Evolutionary conservation across 768 basidiomycete genomes (phyloP).

Genomic region (Amanita subjunquillea): DNA sequence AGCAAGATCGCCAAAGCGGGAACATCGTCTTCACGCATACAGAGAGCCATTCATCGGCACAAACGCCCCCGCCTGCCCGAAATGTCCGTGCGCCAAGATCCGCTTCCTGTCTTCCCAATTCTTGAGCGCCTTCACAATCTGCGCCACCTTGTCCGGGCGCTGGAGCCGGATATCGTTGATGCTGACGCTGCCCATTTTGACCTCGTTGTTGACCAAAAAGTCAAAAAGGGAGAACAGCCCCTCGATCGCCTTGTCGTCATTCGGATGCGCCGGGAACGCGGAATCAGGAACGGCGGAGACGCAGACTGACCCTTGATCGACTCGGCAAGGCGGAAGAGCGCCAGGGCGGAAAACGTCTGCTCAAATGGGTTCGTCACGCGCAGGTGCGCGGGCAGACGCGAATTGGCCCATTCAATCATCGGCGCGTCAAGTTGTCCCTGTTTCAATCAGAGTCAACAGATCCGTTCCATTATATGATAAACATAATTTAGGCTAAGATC

Average conservation of each 20-base stretch:
- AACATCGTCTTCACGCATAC: too few relatives aligned
- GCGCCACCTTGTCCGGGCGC: constrained; percentile 70
- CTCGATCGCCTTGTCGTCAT: constrained; percentile 71
- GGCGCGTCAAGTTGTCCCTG: constrained; percentile 29
- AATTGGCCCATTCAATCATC: constrained; percentile 85
- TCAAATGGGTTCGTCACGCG: constrained; percentile 41
- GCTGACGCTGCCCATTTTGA: constrained; percentile 84
- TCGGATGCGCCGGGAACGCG: constrained; percentile 57
- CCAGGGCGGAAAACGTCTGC: constrained; percentile 55
- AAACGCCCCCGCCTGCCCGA: not conserved
- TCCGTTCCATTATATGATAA: not conserved
- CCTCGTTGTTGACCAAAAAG: constrained; percentile 84
- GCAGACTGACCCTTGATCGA: constrained; percentile 57
- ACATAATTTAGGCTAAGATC: not conserved
- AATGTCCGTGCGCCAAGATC: constrained; percentile 22
- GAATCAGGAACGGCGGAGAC: constrained; percentile 65
- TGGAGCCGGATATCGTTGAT: constrained; percentile 89
- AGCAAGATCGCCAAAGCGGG: too few relatives aligned
- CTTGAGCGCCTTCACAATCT: constrained; percentile 69
- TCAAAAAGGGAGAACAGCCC: constrained; percentile 88
- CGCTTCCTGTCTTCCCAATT: constrained; percentile 72
- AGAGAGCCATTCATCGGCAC: too few relatives aligned
- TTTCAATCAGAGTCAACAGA: constrained; percentile 4
- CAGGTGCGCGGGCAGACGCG: constrained; percentile 55
- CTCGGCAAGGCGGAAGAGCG: constrained; percentile 80